Evolutionary conservation across 2,329 filamentous ascomycete species (phyloP).

Genomic region (Sporothrix dimorphospora): DNA sequence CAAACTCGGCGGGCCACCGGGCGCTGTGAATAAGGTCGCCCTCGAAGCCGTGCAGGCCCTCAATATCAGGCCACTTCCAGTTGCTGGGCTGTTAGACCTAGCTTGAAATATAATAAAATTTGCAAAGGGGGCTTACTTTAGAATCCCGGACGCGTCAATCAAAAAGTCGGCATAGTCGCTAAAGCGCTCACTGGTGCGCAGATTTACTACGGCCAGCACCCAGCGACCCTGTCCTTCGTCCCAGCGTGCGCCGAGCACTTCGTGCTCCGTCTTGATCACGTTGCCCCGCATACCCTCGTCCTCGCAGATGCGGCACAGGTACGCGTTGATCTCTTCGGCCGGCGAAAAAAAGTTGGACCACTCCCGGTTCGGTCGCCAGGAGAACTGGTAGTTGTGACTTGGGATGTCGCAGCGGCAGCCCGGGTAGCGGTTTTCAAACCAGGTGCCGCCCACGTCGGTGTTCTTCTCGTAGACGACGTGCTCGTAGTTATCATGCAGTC

Average conservation of each 20-base stretch:
- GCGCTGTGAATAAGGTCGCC: conserved; percentile 58
- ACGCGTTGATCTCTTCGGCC: conserved; percentile 58
- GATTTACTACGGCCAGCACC: conserved; percentile 47
- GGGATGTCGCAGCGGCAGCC: conserved; percentile 61
- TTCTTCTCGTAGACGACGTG: conserved; percentile 61
- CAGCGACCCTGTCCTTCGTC: conserved; percentile 49
- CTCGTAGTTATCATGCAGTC: conserved; percentile 46
- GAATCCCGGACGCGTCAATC: conserved; percentile 54
- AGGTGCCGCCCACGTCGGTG: conserved; percentile 59
- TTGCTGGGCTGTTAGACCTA: conserved; percentile 41
- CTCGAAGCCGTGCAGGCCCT: conserved; percentile 50
- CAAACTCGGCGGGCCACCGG: conserved; percentile 54
- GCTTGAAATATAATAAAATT: neutral
- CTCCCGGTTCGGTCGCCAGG: conserved; percentile 61
- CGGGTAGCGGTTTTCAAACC: conserved; percentile 62
- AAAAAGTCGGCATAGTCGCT: conserved; percentile 53
- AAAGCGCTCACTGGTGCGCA: conserved; percentile 46
- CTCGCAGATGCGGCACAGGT: conserved; percentile 51
- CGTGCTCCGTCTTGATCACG: conserved; percentile 49
- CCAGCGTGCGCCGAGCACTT: conserved; percentile 50
- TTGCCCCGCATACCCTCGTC: conserved; percentile 50
- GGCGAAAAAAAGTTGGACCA: conserved; percentile 63
- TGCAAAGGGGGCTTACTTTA: conserved; percentile 50
- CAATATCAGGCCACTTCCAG: conserved; percentile 57
- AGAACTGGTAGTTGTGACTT: conserved; percentile 65